phyloP scores from a whole-genome alignment of 805 yeast species.

The Candida tibetensis region DNA sequence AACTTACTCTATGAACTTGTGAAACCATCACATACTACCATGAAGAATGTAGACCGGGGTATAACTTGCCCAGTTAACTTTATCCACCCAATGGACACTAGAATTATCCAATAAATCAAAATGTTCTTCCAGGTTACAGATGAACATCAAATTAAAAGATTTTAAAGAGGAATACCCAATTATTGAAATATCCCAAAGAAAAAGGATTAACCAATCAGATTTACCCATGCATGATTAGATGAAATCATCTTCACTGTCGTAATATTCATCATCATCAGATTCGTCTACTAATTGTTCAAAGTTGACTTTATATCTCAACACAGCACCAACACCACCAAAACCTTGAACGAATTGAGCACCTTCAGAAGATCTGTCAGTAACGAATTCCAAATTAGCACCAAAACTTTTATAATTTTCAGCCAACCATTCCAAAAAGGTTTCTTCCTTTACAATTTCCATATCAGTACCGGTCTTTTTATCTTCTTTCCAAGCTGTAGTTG shows the following conservation, averaged over 20 bases:
- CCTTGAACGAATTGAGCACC: slow-evolving; percentile 98
- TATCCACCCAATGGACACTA: too few relatives aligned
- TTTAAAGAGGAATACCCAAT: too few relatives aligned
- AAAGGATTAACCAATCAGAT: neutral
- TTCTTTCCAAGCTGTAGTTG: slow-evolving; percentile 69
- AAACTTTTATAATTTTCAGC: slow-evolving; percentile 93
- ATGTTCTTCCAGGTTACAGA: too few relatives aligned
- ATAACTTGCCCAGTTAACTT: too few relatives aligned
- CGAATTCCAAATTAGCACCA: slow-evolving; percentile 96
- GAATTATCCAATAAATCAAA: too few relatives aligned
- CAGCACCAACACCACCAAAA: slow-evolving; percentile 98
- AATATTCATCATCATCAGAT: slow-evolving; percentile 79
- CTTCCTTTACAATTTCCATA: slow-evolving; percentile 85
- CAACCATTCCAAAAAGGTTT: slow-evolving; percentile 90
- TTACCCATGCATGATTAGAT: too few relatives aligned
- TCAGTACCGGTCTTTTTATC: slow-evolving; percentile 88
- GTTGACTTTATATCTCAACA: slow-evolving; percentile 93
- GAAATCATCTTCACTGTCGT: slow-evolving; percentile 63
- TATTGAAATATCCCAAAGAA: too few relatives aligned
- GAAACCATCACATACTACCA: too few relatives aligned
- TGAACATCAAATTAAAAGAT: too few relatives aligned
- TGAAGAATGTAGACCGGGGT: too few relatives aligned
- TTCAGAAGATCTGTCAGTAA: slow-evolving; percentile 93
- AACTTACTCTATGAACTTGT: too few relatives aligned
- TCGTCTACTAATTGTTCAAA: slow-evolving; percentile 93